phyloP scores from a whole-genome alignment of 2,329 filamentous ascomycete species.

The Blastomyces percursus region DNA sequence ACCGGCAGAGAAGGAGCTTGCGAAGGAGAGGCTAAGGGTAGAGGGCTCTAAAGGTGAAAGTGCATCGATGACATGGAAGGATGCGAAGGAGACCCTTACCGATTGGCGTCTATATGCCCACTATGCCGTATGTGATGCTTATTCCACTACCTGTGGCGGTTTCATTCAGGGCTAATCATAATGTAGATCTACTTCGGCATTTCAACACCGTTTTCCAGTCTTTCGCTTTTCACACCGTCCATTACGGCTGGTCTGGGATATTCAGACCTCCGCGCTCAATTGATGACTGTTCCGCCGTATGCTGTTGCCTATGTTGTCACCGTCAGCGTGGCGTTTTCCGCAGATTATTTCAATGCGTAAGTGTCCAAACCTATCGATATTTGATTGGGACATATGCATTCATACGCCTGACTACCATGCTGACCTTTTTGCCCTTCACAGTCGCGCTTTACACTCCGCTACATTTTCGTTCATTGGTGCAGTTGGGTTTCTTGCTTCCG shows the following conservation, averaged over 20 bases:
- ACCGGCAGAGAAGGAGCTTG: slow-evolving; percentile 34
- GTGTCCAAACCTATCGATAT: not conserved
- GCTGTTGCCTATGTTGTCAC: slow-evolving; percentile 48
- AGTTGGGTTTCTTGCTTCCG: slow-evolving; percentile 51
- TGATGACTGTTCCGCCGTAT: slow-evolving; percentile 58
- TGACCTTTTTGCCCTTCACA: slow-evolving; percentile 17
- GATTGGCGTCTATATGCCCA: slow-evolving; percentile 45
- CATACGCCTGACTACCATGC: not conserved
- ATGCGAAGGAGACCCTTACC: slow-evolving; percentile 38
- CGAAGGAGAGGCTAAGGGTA: slow-evolving; percentile 30
- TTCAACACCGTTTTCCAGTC: slow-evolving; percentile 46
- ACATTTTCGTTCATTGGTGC: slow-evolving; percentile 42
- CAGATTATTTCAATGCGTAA: slow-evolving; percentile 41
- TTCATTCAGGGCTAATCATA: slow-evolving; percentile 7
- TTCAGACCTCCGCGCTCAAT: slow-evolving; percentile 48
- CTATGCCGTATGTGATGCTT: slow-evolving; percentile 34
- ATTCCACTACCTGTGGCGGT: not conserved
- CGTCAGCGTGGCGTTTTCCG: slow-evolving; percentile 46
- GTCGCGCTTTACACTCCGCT: slow-evolving; percentile 43
- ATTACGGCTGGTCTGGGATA: slow-evolving; percentile 50
- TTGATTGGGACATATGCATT: not conserved
- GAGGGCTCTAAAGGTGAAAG: slow-evolving; percentile 31
- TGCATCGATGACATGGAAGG: slow-evolving; percentile 38
- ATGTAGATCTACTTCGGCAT: slow-evolving; percentile 41
- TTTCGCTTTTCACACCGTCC: slow-evolving; percentile 52